Conservation (phyloP, 441 rosid species). For the Syzygium syzygioides region DNA sequence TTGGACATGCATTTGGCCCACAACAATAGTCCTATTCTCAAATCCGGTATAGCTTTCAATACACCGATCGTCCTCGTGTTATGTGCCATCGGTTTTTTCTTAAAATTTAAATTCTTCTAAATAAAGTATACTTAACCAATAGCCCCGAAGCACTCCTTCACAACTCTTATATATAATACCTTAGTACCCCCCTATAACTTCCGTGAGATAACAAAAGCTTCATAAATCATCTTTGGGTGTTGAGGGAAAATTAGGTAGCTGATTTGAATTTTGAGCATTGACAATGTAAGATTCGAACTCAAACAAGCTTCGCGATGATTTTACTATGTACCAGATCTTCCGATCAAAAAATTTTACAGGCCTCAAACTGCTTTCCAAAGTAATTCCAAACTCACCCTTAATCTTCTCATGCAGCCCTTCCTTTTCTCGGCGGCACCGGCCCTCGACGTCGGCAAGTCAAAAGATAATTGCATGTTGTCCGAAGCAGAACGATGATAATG, state of each 20-base stretch:
- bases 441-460: neutral
- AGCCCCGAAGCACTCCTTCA: fast-evolving
- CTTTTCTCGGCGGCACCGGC: too few relatives aligned
- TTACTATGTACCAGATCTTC: neutral
- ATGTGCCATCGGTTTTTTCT: neutral
- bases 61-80: fast-evolving
- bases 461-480: fast-evolving
- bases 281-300: neutral
- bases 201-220: neutral
- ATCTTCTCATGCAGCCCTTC: neutral
- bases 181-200: fast-evolving
- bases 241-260: neutral
- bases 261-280: neutral
- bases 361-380: too few relatives aligned
- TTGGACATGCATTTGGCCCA: neutral
- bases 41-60: neutral
- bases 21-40: neutral
- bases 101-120: fast-evolving
- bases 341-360: neutral
- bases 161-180: neutral
- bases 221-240: neutral
- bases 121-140: neutral
- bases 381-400: neutral
- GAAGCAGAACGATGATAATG: neutral
- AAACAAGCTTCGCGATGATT: fast-evolving